Conservation (phyloP, 2,329 filamentous ascomycete species). For the Plectosphaerella plurivora region DNA sequence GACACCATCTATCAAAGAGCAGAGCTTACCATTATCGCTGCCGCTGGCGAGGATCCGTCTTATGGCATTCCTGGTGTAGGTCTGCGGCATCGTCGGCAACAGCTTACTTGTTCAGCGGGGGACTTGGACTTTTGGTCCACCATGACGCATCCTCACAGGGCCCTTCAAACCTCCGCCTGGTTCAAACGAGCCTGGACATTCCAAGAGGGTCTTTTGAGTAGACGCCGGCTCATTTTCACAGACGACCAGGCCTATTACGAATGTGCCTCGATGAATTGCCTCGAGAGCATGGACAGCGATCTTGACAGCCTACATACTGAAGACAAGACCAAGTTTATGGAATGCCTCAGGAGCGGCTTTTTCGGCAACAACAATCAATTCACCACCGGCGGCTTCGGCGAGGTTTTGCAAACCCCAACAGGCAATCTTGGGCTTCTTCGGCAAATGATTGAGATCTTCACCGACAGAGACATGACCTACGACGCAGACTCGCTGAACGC, state of each 20-base stretch:
- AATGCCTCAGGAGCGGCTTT: too few species aligned
- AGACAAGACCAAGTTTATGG: too few species aligned
- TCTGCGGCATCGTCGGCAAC: conserved; percentile 3
- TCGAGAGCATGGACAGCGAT: conserved; percentile 26
- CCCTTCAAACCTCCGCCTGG: conserved; percentile 20
- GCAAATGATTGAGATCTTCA: too few species aligned
- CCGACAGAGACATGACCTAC: not conserved
- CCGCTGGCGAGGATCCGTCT: conserved; percentile 24
- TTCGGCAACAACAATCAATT: too few species aligned
- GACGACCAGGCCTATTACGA: conserved; percentile 33
- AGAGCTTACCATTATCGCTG: conserved; percentile 30
- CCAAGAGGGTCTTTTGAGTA: conserved; percentile 29
- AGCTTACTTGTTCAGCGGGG: conserved; percentile 26
- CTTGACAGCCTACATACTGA: conserved; percentile 15
- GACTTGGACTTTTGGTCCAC: conserved; percentile 26
- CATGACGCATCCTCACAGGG: conserved; percentile 21
- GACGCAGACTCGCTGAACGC: not conserved
- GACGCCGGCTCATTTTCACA: conserved; percentile 31
- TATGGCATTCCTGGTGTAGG: conserved; percentile 28
- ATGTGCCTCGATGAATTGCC: conserved; percentile 30
- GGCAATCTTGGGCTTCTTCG: too few species aligned
- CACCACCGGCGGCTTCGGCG: too few species aligned
- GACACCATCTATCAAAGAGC: conserved; percentile 30
- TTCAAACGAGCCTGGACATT: conserved; percentile 33
- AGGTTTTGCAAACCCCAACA: too few species aligned